Conservation (phyloP, 1,139 yeast species). For the Saccharomyces pastorianus region DNA sequence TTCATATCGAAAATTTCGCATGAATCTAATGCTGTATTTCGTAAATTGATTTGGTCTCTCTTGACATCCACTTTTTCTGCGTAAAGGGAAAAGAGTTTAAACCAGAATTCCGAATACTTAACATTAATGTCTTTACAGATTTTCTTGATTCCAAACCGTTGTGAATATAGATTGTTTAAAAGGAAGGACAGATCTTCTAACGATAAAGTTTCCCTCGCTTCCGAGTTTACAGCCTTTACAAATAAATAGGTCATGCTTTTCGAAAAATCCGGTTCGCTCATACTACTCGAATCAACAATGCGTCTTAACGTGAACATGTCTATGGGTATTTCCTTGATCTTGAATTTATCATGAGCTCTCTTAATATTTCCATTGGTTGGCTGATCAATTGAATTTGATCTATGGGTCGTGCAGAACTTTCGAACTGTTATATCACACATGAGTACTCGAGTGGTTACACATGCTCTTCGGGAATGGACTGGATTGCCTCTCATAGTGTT, state of each 20-base stretch:
- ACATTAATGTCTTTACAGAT: background rate
- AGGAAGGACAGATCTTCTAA: background rate
- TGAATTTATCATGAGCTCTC: background rate
- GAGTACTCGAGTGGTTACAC: background rate
- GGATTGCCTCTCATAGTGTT: background rate
- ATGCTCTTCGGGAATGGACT: background rate
- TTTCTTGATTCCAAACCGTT: background rate
- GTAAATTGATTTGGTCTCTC: background rate
- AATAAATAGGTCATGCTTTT: background rate
- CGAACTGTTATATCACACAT: background rate
- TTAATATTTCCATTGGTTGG: background rate
- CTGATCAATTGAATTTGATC: background rate
- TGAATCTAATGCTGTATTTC: background rate
- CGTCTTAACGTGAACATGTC: background rate
- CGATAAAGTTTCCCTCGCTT: background rate
- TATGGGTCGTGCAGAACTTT: background rate
- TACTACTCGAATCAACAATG: background rate
- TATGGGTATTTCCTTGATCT: background rate
- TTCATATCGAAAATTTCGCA: slow-evolving; percentile 23
- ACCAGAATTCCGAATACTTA: background rate
- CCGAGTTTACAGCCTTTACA: background rate
- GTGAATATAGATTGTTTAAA: background rate
- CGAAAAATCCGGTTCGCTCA: background rate
- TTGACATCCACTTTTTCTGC: background rate
- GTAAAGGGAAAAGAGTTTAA: background rate